Percentiles rank a stretch among this genome's conserved stretches.
phyloP scores from a whole-genome alignment of 2,329 filamentous ascomycete species.

The Xylogone sp. region DNA sequence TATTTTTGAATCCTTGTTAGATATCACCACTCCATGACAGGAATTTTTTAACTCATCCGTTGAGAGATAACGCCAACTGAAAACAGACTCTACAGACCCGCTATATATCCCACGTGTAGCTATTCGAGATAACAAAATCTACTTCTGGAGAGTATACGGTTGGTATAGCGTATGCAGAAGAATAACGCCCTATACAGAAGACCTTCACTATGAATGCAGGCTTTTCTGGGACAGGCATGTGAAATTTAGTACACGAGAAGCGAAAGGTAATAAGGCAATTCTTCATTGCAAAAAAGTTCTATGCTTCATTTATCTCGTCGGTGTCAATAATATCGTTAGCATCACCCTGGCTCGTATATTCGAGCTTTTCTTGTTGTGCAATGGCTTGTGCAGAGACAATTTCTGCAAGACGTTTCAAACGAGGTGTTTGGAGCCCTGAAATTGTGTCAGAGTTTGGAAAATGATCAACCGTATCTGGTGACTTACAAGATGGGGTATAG shows the following conservation, averaged over 20 bases:
- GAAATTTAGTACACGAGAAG: conserved; percentile 29
- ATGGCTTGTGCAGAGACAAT: conserved; percentile 97
- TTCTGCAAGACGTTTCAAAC: conserved; percentile 93
- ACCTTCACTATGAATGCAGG: background rate
- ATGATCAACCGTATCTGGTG: background rate
- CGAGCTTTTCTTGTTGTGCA: conserved; percentile 85
- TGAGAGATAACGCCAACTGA: background rate
- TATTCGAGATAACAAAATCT: background rate
- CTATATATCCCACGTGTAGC: background rate
- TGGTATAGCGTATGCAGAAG: background rate
- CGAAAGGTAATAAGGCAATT: conserved; percentile 11
- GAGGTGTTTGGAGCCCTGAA: conserved; percentile 88
- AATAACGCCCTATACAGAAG: background rate
- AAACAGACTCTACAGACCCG: background rate
- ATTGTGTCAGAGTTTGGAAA: conserved; percentile 20
- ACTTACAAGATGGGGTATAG: conserved; percentile 94
- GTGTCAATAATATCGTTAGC: conserved; percentile 40
- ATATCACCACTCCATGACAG: background rate
- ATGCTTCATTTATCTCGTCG: conserved; percentile 26
- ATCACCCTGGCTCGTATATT: conserved; percentile 46
- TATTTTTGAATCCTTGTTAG: background rate
- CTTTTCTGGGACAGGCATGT: conserved; percentile 1
- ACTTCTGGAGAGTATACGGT: background rate
- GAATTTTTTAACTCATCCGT: background rate
- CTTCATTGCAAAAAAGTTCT: conserved; percentile 4